Base-by-base conservation (phyloP, 116 monocot species). In the Dioscorea cayenensis region DNA sequence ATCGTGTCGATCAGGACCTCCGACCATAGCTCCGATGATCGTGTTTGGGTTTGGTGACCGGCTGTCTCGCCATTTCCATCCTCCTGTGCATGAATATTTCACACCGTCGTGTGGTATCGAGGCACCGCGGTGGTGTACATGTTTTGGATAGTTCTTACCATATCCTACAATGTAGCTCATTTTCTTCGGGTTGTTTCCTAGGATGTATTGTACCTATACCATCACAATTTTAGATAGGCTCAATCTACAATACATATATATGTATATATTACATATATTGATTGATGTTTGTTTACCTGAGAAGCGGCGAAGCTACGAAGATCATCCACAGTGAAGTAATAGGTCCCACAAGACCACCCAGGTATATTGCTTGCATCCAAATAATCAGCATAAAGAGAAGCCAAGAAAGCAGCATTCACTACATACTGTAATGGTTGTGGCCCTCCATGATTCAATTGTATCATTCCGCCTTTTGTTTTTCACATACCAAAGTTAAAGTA, bases 161-260 rank as follows among this genome's bases (percentile, higher is more conserved):
- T 85, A 83, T 8, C 91, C 91, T 14, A 87, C 87, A 4, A 91
- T 76, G 71, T 87, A 91, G 78, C 91, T 91, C 91, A 87, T 91
- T 48, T 91, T 87, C 73, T 17, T 71, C 4, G 91, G 87, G 63
- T 91, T 91, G 14, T 82, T 66, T 16, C 91, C 91, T 3, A 91
- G 71, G 16, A 91, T 76, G 73, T 91, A 92, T 66, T 92, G 68
- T 36, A 91, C 49, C 91, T 87, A 75, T 6, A 65, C 10, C 63
- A 27, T 63, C 5, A 8, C 2, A 61, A 3, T 63, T 8, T 63
- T 23, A 63, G 22, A 23, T 63, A 3, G 4, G 2, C 43, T 43
- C 43, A 12, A 43, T 10, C 43, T 1, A 10, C 1, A 10, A 43
- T 43, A 43, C 6, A 43, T 43, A 43, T 43, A 10, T 12, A 43